These are phyloP conservation scores for Medicago ruthenica DNA, from an alignment of 306 rosid genomes.

Conservation along the genomic window DNA sequence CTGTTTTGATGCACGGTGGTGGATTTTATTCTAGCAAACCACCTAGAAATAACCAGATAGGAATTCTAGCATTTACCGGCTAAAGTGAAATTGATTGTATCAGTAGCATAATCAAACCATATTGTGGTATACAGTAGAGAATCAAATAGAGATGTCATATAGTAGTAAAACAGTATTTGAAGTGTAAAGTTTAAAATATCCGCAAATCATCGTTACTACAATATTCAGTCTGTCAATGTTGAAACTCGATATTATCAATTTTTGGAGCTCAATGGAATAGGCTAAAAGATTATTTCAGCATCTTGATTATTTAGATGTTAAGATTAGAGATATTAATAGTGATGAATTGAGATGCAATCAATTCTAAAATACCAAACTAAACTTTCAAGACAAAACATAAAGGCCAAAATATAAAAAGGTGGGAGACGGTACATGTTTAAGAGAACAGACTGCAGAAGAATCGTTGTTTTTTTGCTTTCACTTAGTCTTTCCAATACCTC, in stretches of 20 bases:
- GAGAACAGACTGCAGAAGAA: conserved; percentile 71
- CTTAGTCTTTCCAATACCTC: conserved; percentile 73
- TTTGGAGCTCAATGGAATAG: not conserved
- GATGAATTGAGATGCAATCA: conserved; percentile 31
- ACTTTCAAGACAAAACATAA: conserved; percentile 25
- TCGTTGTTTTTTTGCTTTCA: conserved; percentile 65
- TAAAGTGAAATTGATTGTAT: conserved; percentile 1
- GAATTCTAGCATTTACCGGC: conserved; percentile 4
- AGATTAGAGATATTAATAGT: conserved; percentile 3
- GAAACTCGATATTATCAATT: conserved; percentile 2
- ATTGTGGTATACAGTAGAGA: not conserved
- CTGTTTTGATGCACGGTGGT: not conserved
- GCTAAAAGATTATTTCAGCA: conserved; percentile 33
- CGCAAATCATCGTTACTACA: not conserved
- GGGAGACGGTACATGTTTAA: conserved; percentile 64
- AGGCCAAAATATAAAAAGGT: conserved; percentile 26
- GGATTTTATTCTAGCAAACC: not conserved
- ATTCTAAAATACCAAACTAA: conserved; percentile 22
- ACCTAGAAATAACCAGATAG: conserved; percentile 8
- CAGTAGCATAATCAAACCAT: conserved; percentile 23
- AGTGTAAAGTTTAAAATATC: conserved; percentile 7
- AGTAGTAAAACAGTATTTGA: not conserved
- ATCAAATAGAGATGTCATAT: conserved; percentile 12
- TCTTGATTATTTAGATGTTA: not conserved
- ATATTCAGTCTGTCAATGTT: conserved; percentile 10